A percentile compares a stretch with the other conserved stretches of the same genome.
Conservation (phyloP, 371 early-diverging fungal genomes). For the Apophysomyces elegans region DNA sequence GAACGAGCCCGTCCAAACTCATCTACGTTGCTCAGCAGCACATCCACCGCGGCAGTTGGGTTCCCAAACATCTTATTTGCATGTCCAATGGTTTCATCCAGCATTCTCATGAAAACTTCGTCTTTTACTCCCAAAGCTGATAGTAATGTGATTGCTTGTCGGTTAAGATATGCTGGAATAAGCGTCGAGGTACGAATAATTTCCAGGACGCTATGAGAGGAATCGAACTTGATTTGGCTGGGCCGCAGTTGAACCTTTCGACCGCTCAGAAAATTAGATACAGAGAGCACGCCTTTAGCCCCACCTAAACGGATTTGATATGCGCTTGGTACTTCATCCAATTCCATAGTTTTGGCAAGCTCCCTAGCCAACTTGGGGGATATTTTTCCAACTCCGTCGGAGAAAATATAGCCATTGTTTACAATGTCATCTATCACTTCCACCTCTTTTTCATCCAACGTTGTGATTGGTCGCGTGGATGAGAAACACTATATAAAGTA, state of each 20-base stretch:
- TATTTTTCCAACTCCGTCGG: constrained; percentile 80
- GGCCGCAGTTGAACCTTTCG: constrained; percentile 54
- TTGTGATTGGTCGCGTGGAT: constrained; percentile 47
- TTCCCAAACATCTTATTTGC: constrained; percentile 40
- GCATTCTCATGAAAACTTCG: constrained; percentile 43
- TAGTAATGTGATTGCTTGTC: constrained; percentile 64
- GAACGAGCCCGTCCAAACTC: constrained; percentile 45
- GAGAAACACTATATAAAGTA: constrained; percentile 51
- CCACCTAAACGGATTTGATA: constrained; percentile 80
- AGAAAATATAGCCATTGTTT: constrained; percentile 52
- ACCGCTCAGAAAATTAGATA: constrained; percentile 28
- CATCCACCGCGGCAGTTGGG: constrained; percentile 32
- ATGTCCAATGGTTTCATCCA: constrained; percentile 40
- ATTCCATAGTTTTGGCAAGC: constrained; percentile 36
- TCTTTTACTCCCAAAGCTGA: constrained; percentile 61
- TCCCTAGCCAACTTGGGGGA: constrained; percentile 50
- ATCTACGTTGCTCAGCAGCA: constrained; percentile 40
- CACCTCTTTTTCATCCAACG: constrained; percentile 33
- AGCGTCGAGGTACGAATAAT: constrained; percentile 47
- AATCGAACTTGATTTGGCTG: constrained; percentile 69
- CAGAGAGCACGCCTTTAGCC: constrained; percentile 68
- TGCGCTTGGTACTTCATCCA: constrained; percentile 64
- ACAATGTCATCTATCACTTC: constrained; percentile 57
- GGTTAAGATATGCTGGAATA: constrained; percentile 61
- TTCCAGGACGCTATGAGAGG: constrained; percentile 52